phyloP scores from a whole-genome alignment of 1,284 basidiomycete genomes.

The Papiliotrema fonsecae region DNA sequence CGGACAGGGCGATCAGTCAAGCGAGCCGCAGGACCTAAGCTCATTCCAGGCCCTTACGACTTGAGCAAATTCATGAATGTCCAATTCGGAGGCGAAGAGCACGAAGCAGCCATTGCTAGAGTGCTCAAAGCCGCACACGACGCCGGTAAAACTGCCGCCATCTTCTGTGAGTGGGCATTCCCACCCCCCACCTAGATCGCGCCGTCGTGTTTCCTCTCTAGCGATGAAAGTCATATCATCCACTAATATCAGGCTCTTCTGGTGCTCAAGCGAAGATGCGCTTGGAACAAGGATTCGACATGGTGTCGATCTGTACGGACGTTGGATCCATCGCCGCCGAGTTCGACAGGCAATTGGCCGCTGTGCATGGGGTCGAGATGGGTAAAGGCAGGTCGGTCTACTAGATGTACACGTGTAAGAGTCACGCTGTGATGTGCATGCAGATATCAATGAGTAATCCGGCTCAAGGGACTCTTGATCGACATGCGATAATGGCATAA shows the following conservation, averaged over 20 bases:
- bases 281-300: constrained; percentile 55
- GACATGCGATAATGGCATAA: too few relatives aligned
- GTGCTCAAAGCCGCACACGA: constrained; percentile 56
- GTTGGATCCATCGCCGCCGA: constrained; percentile 17
- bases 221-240: too few relatives aligned
- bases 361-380: constrained; percentile 8
- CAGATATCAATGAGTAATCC: too few relatives aligned
- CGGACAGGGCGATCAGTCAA: neutral
- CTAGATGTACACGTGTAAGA: too few relatives aligned
- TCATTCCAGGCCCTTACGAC: constrained; percentile 54
- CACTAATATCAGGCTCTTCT: constrained; percentile 26
- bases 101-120: constrained; percentile 58
- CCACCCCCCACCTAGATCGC: too few relatives aligned
- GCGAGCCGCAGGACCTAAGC: neutral
- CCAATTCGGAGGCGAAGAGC: constrained; percentile 26
- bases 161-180: constrained; percentile 54
- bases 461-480: too few relatives aligned
- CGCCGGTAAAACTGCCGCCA: constrained; percentile 57
- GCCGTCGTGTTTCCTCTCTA: too few relatives aligned
- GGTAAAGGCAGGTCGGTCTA: constrained; percentile 15
- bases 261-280: constrained; percentile 54
- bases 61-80: constrained; percentile 51
- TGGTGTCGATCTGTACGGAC: constrained; percentile 41
- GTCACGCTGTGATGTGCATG: too few relatives aligned
- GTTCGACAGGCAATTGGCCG: constrained; percentile 24